phyloP scores from a whole-genome alignment of 306 rosid species.

The Prinsepia uniflora region DNA sequence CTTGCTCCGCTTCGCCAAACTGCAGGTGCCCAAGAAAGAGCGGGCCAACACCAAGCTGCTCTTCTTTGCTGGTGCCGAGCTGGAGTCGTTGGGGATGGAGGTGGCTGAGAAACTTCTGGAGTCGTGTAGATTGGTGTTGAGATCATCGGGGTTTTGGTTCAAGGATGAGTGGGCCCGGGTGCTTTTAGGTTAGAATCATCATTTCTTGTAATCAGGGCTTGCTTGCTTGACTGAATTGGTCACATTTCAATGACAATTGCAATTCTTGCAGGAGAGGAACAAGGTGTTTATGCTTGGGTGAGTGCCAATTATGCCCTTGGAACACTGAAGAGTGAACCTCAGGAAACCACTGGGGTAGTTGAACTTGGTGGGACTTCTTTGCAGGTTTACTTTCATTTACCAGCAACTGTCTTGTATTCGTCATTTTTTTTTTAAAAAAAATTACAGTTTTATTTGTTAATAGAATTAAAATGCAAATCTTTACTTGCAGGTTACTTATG shows the following conservation, averaged over 20 bases:
- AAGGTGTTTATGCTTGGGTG: conserved; percentile 51
- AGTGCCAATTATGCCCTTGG: conserved; percentile 55
- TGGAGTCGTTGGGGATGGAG: conserved; percentile 23
- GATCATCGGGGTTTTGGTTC: conserved; percentile 42
- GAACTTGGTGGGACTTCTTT: conserved; percentile 57
- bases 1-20: conserved; percentile 34
- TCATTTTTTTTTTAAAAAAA: no score
- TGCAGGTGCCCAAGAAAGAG: conserved; percentile 35
- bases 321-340: conserved; percentile 41
- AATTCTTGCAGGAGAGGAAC: conserved; percentile 34
- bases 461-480: background rate
- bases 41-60: conserved; percentile 33
- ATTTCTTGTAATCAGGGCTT: background rate
- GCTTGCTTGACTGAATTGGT: background rate
- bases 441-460: background rate
- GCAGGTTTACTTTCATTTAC: conserved; percentile 43
- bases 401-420: background rate
- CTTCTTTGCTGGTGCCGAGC: conserved; percentile 28
- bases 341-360: conserved; percentile 47
- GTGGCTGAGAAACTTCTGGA: conserved; percentile 29
- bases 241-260: background rate
- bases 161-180: conserved; percentile 45
- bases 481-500: conserved; percentile 33
- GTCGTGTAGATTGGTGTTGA: conserved; percentile 35
- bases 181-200: conserved; percentile 1